Conservation (phyloP, 2,329 filamentous ascomycete genomes). For the Claviceps fusiformis region DNA sequence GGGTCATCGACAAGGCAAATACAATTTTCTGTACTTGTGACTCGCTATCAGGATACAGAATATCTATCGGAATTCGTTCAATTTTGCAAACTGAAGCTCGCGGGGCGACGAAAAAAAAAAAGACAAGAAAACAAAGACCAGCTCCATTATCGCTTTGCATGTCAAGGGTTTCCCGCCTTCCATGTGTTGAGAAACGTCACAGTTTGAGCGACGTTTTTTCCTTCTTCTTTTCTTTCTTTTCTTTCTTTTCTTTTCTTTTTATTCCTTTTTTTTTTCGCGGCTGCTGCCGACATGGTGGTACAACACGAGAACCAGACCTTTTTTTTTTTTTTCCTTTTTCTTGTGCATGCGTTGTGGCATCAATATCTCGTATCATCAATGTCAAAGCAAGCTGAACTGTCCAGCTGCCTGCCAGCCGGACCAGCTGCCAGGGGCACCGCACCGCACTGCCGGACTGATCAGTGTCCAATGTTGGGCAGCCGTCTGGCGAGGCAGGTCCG, state of each 20-base stretch:
- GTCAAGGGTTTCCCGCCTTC: too few species aligned
- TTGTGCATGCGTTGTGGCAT: neutral
- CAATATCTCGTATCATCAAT: constrained; percentile 2
- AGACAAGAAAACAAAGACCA: too few species aligned
- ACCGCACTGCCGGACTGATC: neutral
- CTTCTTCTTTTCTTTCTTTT: too few species aligned
- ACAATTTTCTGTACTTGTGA: neutral
- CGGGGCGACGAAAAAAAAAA: too few species aligned
- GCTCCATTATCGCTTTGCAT: neutral
- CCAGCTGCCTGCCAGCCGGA: neutral
- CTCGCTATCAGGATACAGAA: neutral
- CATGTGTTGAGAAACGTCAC: neutral
- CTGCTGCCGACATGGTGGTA: neutral
- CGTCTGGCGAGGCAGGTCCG: neutral
- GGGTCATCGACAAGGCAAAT: too few species aligned
- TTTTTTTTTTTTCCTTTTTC: neutral
- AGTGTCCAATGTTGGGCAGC: constrained; percentile 1
- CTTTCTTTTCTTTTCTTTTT: too few species aligned
- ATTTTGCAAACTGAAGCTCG: too few species aligned
- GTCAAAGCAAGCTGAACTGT: neutral
- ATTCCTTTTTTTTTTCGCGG: neutral
- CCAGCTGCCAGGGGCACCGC: neutral
- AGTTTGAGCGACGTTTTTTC: too few species aligned
- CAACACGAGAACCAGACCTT: neutral
- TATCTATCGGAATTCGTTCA: neutral